Evolutionary conservation across 2,329 filamentous ascomycete genomes (phyloP), one percentile per base, ranked within the genome.

Genomic region (Berkeleyomyces rouxiae): DNA sequence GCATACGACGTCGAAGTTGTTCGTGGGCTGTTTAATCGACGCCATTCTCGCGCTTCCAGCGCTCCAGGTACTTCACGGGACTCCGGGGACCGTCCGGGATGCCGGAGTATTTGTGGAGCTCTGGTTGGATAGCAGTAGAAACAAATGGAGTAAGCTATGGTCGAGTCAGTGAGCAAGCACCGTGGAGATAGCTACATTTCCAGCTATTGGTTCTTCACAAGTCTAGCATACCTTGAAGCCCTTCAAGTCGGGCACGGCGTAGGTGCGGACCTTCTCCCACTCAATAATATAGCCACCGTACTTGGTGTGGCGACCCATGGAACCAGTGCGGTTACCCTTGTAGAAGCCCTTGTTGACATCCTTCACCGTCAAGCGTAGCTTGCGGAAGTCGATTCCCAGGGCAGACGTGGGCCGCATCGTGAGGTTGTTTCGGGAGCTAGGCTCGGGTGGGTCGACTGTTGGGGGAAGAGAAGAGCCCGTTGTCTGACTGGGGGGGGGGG

Each of bases 311-410:
- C 78, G 76, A 73, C 93, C 93, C 84, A 95, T 90, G 49, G 87
- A 84, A 1, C 93, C 93, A 0, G 90, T 86, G 57, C 91, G 81
- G 69, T 87, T 96, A 72, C 93, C 93, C 80, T 97, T 97, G 83
- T 99, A 99, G 82, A 86, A 99, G 68, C 91, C 92, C 71, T 90
- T 89, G 73, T 87, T 88, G 72, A 92, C 86, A 74, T 93, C 86
- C 76, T 99, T 99, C 68, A 92, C 95, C 10, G 89, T 96, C 70
- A 99, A 82, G 61, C 81, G 80, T 64, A 91, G 78, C 71, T 92
- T 90, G 74, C 85, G 82, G 70, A 90, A 81, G 64, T 82, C 81
- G 70, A 83, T 76, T 68, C 81, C 79, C 69, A 95, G 84, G 67
- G 77, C 72, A 70, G 82, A 78, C 13, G 87, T 88, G 63, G 87